Percentiles rank a stretch among this genome's conserved stretches.
These are phyloP conservation scores for Nannizziopsis barbatae DNA, from an alignment of 2,329 filamentous ascomycete species.

Conservation along the genomic window DNA sequence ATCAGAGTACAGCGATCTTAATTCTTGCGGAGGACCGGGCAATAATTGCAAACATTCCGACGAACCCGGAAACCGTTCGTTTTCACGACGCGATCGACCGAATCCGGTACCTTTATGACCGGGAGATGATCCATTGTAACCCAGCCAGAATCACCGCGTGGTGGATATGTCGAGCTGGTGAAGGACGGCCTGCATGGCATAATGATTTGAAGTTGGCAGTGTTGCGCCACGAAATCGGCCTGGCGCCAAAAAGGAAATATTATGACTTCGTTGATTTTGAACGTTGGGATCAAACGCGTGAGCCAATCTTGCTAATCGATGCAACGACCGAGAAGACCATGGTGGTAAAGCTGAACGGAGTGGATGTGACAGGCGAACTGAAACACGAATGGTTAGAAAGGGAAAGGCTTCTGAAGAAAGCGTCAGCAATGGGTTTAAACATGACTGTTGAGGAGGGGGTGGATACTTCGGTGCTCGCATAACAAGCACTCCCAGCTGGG, in stretches of 20 bases:
- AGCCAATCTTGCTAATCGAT: slow-evolving; percentile 2
- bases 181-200: slow-evolving; percentile 3
- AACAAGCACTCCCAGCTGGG: no score
- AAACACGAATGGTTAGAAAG: slow-evolving; percentile 2
- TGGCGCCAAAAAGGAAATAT: slow-evolving; percentile 1
- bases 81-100: not conserved
- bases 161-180: slow-evolving; percentile 1
- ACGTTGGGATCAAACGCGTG: not conserved
- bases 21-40: not conserved
- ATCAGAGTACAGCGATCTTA: not conserved
- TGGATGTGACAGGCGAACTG: slow-evolving; percentile 6
- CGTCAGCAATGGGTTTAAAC: not conserved
- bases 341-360: slow-evolving; percentile 2
- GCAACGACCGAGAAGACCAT: not conserved
- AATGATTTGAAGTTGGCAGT: slow-evolving; percentile 3
- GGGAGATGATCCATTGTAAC: not conserved
- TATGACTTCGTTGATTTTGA: not conserved
- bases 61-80: not conserved
- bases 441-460: not conserved
- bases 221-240: not conserved
- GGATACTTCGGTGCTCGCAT: no score
- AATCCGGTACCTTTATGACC: slow-evolving; percentile 1
- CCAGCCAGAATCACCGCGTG: not conserved
- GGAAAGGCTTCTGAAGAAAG: not conserved
- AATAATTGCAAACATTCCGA: slow-evolving; percentile 3